Base-by-base conservation (phyloP, 257 asterid species). In the Lantana camara region DNA sequence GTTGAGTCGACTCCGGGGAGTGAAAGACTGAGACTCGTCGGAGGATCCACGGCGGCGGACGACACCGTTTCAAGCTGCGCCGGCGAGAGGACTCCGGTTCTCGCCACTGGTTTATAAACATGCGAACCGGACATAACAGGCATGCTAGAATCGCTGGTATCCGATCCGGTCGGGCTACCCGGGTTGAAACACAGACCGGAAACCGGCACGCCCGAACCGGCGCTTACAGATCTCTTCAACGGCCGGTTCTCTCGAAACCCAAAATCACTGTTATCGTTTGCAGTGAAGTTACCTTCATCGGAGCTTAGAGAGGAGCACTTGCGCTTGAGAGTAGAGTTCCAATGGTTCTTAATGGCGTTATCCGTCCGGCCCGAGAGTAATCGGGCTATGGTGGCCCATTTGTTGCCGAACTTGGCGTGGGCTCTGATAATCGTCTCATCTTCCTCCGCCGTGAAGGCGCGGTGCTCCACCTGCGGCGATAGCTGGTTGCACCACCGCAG, bases 401-500 rank as follows among this genome's bases (percentile, higher is more conserved):
- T 89, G 80, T 89, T 92, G 2, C 98, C 98, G 72, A 93, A 87
- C 22, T 76, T 74, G 5, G 96, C 91, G 38, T 87, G 98, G 19
- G 98, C 98, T 50, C 87, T 73, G 19, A 89, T 69, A 15, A 93
- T 93, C 11, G 94, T 82, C 9, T 85, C 87, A 59, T 93, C 98
- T 54, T 92, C 98, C 13, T 89, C 91, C 0, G 88, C 71, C 1
- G 97, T 87, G 49, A 92, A 92, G 40, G 97, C 84, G 27, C 96
- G 80, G 76, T 92, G 98, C 75, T 92, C 91, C 13, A 92, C 98
- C 65, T 89, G 95, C 0, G 98, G 98, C 0, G 95, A 92, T 29
- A 92, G 88, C 86, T 92, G 98, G 80, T 92, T 92, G 74, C 98
- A 92, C 98, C 98, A 92, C 22, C 98, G 78, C 32, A 92, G 69